These are phyloP conservation scores for Auricularia cornea DNA, from an alignment of 768 basidiomycete genomes.

Conservation along the genomic window DNA sequence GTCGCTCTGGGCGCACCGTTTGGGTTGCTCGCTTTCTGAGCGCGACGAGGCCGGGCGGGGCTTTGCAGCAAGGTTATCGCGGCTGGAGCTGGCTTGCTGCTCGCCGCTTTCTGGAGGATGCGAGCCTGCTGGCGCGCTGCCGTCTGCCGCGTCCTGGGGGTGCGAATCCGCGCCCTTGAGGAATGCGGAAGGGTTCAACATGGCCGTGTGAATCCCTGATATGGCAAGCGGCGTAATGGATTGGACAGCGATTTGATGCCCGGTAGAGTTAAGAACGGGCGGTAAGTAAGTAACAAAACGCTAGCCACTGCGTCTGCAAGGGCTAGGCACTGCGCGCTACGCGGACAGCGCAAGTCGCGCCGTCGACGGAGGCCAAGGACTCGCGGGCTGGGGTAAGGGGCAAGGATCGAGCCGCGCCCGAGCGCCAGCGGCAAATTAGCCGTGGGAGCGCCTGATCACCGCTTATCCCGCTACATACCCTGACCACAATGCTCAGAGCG, in stretches of 20 bases:
- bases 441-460: neutral
- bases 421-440: neutral
- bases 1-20: too few species aligned
- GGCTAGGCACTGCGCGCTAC: neutral
- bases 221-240: too few species aligned
- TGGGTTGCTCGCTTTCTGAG: too few species aligned
- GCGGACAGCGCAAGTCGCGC: neutral
- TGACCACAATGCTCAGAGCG: conserved; percentile 10
- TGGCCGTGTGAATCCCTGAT: too few species aligned
- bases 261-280: too few species aligned
- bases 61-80: neutral
- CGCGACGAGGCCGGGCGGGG: too few species aligned
- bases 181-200: too few species aligned
- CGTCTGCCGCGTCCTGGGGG: neutral
- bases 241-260: too few species aligned
- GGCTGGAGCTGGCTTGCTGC: neutral
- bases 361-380: neutral
- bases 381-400: neutral
- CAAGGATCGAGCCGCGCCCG: neutral
- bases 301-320: too few species aligned
- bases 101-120: neutral
- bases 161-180: too few species aligned
- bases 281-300: too few species aligned
- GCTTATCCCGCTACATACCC: neutral
- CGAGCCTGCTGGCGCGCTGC: neutral